Conservation (phyloP, 345 rosid species). For the Erucastrum elatum region DNA sequence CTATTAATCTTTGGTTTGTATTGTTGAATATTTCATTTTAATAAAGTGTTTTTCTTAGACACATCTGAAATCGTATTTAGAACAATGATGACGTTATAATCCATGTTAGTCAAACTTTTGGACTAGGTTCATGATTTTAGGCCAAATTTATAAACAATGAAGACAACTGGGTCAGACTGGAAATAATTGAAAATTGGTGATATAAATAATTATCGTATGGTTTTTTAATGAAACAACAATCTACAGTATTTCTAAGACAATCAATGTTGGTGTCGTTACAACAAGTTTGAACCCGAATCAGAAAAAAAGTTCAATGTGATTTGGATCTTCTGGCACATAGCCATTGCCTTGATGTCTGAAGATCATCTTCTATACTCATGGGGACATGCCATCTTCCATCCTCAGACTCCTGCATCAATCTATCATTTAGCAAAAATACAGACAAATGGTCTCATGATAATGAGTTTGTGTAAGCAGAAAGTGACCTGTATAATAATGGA, state of each 20-base stretch:
- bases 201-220: too few species aligned
- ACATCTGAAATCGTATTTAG: neutral
- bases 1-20: neutral
- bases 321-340: too few species aligned
- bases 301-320: too few species aligned
- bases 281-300: too few species aligned
- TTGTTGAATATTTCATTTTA: neutral
- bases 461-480: conserved; percentile 4
- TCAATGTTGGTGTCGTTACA: too few species aligned
- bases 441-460: neutral
- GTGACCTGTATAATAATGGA: conserved; percentile 90
- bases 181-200: too few species aligned
- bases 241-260: too few species aligned
- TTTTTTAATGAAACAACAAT: too few species aligned
- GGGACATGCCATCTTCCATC: conserved; percentile 71
- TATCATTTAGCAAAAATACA: neutral
- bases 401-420: conserved; percentile 69
- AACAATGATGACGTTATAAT: neutral
- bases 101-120: neutral
- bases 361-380: conserved; percentile 44
- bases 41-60: neutral
- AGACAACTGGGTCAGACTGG: too few species aligned
- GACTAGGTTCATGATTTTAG: neutral
- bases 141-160: neutral
- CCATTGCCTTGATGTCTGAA: too few species aligned